Evolutionary conservation across 257 asterid genomes (phyloP).

Genomic region (Solanum sitiens): DNA sequence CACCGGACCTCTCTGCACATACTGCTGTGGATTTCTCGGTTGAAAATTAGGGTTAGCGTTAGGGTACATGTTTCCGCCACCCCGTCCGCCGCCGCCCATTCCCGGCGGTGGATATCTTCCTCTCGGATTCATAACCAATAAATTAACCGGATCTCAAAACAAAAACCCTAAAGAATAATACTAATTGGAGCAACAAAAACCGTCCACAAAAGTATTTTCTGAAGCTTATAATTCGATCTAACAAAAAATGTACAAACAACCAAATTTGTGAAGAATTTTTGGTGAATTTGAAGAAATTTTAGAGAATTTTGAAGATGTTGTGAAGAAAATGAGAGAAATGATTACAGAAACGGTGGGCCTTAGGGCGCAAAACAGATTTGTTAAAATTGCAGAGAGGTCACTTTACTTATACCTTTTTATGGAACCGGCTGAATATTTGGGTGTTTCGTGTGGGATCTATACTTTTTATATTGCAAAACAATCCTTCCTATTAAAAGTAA

Average conservation of each 20-base stretch:
- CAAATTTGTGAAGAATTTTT: not conserved
- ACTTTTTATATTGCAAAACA: not conserved
- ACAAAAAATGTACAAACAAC: not conserved
- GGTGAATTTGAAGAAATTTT: not conserved
- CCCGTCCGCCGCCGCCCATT: slow-evolving; percentile 39
- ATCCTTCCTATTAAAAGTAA: not conserved
- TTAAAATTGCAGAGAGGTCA: slow-evolving; percentile 4
- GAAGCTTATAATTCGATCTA: not conserved
- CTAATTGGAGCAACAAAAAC: slow-evolving; percentile 2
- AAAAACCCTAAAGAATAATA: slow-evolving; percentile 7
- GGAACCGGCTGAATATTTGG: not conserved
- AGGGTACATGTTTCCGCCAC: slow-evolving; percentile 40
- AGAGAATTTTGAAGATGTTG: not conserved
- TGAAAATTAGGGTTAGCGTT: slow-evolving; percentile 53
- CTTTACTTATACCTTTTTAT: not conserved
- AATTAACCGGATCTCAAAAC: not conserved
- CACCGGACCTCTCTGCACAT: slow-evolving; percentile 48
- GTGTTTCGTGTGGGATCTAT: not conserved
- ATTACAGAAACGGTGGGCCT: not conserved
- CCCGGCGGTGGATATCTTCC: slow-evolving; percentile 95
- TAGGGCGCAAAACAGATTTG: slow-evolving; percentile 28
- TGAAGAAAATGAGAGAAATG: not conserved
- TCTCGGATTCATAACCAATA: slow-evolving; percentile 54
- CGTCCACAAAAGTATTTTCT: slow-evolving; percentile 1
- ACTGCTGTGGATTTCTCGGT: slow-evolving; percentile 62